Percentiles rank a stretch among this genome's conserved stretches.
These are phyloP conservation scores for Lentinus polychrous DNA, from an alignment of 1,284 basidiomycete genomes.

Conservation along the genomic window DNA sequence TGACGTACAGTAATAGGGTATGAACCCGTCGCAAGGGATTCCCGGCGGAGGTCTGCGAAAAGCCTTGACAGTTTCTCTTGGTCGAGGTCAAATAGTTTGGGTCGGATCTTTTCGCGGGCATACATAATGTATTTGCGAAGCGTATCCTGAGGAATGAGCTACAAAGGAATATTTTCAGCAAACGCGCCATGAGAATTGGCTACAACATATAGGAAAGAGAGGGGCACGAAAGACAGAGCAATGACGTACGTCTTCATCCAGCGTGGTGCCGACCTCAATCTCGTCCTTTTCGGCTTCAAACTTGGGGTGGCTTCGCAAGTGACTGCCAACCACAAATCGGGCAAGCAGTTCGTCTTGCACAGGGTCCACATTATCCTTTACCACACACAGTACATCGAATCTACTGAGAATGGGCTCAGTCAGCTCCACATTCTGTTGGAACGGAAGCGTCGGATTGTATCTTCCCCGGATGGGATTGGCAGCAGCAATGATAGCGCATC, in stretches of 20 bases:
- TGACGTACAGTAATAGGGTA: conserved; percentile 98
- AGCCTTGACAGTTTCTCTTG: conserved; percentile 93
- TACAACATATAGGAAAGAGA: conserved; percentile 1
- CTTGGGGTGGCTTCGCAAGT: conserved; percentile 89
- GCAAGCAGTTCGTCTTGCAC: conserved; percentile 96
- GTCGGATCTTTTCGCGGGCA: conserved; percentile 86
- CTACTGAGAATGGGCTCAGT: conserved; percentile 99
- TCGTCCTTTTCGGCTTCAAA: conserved; percentile 84
- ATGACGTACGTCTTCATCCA: conserved; percentile 83
- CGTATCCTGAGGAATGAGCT: conserved; percentile 96
- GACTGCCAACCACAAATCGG: conserved; percentile 94
- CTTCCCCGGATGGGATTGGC: conserved; percentile 96
- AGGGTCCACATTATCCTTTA: conserved; percentile 96
- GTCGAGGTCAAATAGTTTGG: conserved; percentile 92
- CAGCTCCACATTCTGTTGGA: conserved; percentile 97
- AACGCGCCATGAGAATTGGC: not conserved
- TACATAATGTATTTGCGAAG: conserved; percentile 99
- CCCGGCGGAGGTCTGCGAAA: conserved; percentile 94
- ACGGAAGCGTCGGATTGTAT: conserved; percentile 97
- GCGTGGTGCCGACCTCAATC: conserved; percentile 79
- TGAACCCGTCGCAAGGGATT: conserved; percentile 94
- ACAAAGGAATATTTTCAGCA: conserved; percentile 4
- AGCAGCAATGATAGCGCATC: conserved; percentile 95
- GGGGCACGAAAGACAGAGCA: conserved; percentile 2
- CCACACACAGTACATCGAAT: conserved; percentile 97